Conservation (phyloP, 1,284 basidiomycete species). For the Pterula multifida region DNA sequence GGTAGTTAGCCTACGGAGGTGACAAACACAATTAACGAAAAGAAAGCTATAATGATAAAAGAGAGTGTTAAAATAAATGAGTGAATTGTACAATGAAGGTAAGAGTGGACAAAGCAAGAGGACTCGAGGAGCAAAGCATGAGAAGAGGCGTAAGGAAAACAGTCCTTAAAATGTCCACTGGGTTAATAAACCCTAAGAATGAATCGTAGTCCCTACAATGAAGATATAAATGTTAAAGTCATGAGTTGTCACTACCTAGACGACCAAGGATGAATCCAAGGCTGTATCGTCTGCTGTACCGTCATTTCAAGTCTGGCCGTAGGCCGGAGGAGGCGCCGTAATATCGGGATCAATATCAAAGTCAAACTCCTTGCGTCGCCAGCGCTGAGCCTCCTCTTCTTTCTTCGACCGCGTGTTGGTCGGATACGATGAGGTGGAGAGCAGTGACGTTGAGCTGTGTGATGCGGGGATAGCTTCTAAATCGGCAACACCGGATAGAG, state of each 20-base stretch:
- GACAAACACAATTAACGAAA: neutral
- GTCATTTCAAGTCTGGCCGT: neutral
- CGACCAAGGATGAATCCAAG: neutral
- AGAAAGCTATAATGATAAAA: slow-evolving; percentile 4
- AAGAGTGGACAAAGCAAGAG: no score
- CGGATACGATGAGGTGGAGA: neutral
- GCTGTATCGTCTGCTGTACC: neutral
- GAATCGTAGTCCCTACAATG: neutral
- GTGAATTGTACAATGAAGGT: neutral
- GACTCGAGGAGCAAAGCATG: neutral
- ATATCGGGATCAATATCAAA: neutral
- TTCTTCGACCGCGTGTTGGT: neutral
- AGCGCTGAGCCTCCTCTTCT: neutral
- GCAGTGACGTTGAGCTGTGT: neutral
- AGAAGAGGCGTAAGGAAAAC: neutral
- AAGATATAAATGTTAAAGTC: neutral
- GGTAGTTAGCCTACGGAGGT: no score
- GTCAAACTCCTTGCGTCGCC: neutral
- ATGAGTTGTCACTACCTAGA: neutral
- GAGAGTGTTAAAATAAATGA: neutral
- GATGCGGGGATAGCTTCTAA: neutral
- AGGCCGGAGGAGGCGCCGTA: neutral
- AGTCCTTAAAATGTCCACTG: neutral
- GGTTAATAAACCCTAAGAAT: neutral
- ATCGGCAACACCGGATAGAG: neutral